Base-by-base conservation (phyloP, 495 filamentous ascomycete genomes). In the Parmelia sp. region DNA sequence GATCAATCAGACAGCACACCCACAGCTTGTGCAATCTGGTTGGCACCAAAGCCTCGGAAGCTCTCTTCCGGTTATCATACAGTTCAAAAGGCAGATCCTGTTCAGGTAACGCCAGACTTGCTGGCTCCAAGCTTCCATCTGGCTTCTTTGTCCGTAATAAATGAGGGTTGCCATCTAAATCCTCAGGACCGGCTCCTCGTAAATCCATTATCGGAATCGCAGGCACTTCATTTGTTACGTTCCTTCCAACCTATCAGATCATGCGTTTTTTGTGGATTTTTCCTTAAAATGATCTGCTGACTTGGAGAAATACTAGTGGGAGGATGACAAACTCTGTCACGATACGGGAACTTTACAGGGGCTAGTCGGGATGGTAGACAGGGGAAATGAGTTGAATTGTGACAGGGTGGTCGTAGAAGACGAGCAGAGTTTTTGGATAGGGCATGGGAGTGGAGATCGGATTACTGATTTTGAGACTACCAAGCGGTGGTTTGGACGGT, bases 311-410 rank as follows among this genome's bases (percentile, higher is more conserved):
- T 49, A 49, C 10, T 23, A 75, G 33, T 79, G 86, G 47, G 74
- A 69, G 27, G 81, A 79, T 27, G 90, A 96, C 73, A 67, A 75
- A 69, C 76, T 96, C 62, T 81, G 84, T 71, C 90, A 95, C 74
- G 79, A 90, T 70, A 90, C 82, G 1, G 92, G 91, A 17, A 96
- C 91, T 45, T 74, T 95, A 25, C 85, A 90, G 71, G 88, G 87
- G 2, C 69, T 95, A 36, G 78, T 86, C 4, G 86, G 84, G 0
- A 84, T 96, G 86, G 71, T 96, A 68, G 88, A 91, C 66, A 83
- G 92, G 39, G 83, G 81, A 23, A 74, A 71, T 14, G 75, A 73
- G 36, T 71, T 90, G 64, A 65, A 78, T 7, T 69, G 62, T 21
- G 88, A 60, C 7, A 57, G 15, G 25, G 62, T 70, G 36, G 47